Evolutionary conservation across 2,329 filamentous ascomycete genomes (phyloP).

Genomic region (Phialophora chinensis): DNA sequence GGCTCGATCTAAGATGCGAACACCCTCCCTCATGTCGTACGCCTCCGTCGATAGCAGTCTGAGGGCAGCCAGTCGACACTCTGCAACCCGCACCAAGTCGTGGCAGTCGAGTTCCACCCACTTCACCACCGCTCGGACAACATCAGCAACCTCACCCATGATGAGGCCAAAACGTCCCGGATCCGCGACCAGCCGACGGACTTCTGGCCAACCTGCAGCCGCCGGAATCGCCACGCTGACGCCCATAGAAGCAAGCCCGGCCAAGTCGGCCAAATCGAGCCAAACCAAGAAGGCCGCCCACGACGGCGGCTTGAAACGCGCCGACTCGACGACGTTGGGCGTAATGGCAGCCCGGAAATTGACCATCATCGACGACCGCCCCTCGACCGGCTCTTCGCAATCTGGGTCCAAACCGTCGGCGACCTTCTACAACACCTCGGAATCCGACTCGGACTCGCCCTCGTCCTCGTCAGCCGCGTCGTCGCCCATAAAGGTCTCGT

Average conservation of each 20-base stretch:
- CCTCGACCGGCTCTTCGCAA: slow-evolving; percentile 13
- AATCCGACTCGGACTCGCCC: slow-evolving; percentile 17
- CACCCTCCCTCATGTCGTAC: slow-evolving; percentile 30
- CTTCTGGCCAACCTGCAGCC: slow-evolving; percentile 22
- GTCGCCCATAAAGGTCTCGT: slow-evolving; percentile 10
- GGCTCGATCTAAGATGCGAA: slow-evolving; percentile 29
- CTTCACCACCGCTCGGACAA: slow-evolving; percentile 23
- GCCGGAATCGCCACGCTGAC: slow-evolving; percentile 28
- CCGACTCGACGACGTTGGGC: slow-evolving; percentile 39
- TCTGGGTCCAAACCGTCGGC: slow-evolving; percentile 12
- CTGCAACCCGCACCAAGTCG: slow-evolving; percentile 26
- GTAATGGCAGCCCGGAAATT: slow-evolving; percentile 29
- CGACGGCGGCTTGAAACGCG: slow-evolving; percentile 33
- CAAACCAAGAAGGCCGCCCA: slow-evolving; percentile 8
- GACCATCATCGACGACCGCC: slow-evolving; percentile 24
- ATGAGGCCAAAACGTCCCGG: slow-evolving; percentile 24
- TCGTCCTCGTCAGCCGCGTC: not conserved
- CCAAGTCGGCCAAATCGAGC: slow-evolving; percentile 11
- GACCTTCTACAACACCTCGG: slow-evolving; percentile 27
- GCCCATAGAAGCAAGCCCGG: slow-evolving; percentile 34
- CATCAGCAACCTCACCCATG: slow-evolving; percentile 19
- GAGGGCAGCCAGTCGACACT: slow-evolving; percentile 24
- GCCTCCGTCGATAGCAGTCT: slow-evolving; percentile 32
- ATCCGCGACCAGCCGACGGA: slow-evolving; percentile 29
- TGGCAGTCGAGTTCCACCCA: slow-evolving; percentile 28